These are phyloP conservation scores for Entomophthora muscae DNA, from an alignment of 371 early-diverging fungal genomes.

Conservation along the genomic window DNA sequence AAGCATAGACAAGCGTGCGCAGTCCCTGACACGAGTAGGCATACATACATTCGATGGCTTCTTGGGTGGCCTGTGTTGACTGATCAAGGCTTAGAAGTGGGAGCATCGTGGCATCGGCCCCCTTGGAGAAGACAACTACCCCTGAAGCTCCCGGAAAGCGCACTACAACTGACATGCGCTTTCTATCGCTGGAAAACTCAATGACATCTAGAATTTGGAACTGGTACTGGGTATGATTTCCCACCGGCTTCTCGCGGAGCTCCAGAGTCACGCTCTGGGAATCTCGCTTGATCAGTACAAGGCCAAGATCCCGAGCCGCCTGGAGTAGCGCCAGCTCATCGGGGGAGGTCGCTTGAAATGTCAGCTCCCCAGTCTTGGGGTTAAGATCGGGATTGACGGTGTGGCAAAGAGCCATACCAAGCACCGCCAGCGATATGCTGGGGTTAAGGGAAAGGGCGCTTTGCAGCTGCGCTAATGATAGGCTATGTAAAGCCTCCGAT, in stretches of 20 bases:
- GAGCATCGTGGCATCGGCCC: constrained; percentile 36
- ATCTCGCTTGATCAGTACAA: constrained; percentile 32
- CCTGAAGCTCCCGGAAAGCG: constrained; percentile 16
- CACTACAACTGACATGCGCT: constrained; percentile 31
- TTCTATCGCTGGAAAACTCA: constrained; percentile 26
- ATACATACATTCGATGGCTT: background rate
- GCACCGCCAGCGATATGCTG: constrained; percentile 18
- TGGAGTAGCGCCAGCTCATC: constrained; percentile 68
- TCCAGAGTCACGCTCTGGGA: constrained; percentile 18
- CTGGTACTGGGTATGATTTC: background rate
- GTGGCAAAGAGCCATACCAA: constrained; percentile 26
- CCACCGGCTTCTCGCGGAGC: background rate
- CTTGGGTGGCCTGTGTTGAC: background rate
- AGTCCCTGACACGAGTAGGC: constrained; percentile 30
- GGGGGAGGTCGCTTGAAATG: constrained; percentile 61
- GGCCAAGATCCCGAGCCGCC: constrained; percentile 49
- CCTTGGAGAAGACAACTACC: constrained; percentile 33
- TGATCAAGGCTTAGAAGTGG: constrained; percentile 21
- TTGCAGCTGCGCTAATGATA: background rate
- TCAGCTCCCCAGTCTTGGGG: background rate
- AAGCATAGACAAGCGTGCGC: constrained; percentile 57
- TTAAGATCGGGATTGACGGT: constrained; percentile 37
- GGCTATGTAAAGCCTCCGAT: background rate
- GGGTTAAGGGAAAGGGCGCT: background rate
- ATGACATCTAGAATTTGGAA: constrained; percentile 22